A percentile compares a stretch with the other conserved stretches of the same genome.
phyloP scores from a whole-genome alignment of 2,329 filamentous ascomycete genomes.

The Pestalotiopsis sp. region DNA sequence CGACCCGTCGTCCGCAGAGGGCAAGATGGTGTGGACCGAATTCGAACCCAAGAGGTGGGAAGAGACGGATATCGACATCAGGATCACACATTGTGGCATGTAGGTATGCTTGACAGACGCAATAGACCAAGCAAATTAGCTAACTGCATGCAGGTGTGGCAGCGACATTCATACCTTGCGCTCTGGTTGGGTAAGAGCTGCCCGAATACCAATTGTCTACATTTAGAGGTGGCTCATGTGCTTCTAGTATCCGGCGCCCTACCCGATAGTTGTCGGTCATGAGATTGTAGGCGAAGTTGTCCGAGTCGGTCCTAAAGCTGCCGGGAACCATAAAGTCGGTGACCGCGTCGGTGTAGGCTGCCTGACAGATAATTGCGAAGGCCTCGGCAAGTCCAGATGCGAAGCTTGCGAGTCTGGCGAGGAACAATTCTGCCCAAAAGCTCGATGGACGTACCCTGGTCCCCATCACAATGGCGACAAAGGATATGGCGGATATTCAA shows the following conservation, averaged over 20 bases:
- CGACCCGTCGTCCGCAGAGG: constrained; percentile 13
- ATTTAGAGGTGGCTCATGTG: background rate
- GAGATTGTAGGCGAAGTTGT: constrained; percentile 50
- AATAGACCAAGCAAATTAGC: background rate
- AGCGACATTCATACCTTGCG: constrained; percentile 45
- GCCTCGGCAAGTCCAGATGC: constrained; percentile 22
- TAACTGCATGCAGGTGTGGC: constrained; percentile 34
- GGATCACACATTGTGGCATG: constrained; percentile 50
- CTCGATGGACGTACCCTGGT: constrained; percentile 45
- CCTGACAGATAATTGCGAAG: constrained; percentile 45
- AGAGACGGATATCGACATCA: constrained; percentile 50
- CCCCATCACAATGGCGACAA: constrained; percentile 50
- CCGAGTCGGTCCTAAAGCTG: constrained; percentile 38
- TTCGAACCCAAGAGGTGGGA: constrained; percentile 48
- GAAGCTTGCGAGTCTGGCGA: constrained; percentile 18
- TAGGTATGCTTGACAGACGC: background rate
- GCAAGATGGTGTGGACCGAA: constrained; percentile 23
- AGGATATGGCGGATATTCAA: constrained; percentile 53
- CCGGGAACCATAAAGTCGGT: constrained; percentile 45
- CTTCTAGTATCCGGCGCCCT: constrained; percentile 18
- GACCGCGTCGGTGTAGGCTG: constrained; percentile 56
- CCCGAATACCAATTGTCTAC: background rate
- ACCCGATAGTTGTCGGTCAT: constrained; percentile 44
- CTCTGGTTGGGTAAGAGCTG: constrained; percentile 29
- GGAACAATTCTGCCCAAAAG: constrained; percentile 25